phyloP scores from a whole-genome alignment of 1,139 yeast species.

The Suhomyces bribrorum region DNA sequence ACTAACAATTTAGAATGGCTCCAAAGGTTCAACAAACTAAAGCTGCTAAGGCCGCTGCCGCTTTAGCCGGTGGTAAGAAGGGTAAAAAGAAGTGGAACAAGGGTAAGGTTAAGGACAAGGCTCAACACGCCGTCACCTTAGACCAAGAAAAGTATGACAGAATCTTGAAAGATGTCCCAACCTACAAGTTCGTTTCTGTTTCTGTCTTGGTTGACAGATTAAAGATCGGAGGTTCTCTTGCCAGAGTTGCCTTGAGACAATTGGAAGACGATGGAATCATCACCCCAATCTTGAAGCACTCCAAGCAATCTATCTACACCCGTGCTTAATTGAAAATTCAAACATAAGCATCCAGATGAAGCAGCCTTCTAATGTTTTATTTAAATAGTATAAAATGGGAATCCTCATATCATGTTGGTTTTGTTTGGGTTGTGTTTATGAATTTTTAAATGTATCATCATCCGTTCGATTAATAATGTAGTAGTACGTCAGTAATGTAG shows the following conservation, averaged over 20 bases:
- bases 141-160: constrained; percentile 99
- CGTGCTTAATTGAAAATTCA: constrained; percentile 24
- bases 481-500: no score
- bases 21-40: constrained; percentile 99
- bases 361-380: constrained; percentile 11
- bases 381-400: constrained; percentile 11
- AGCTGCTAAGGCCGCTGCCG: constrained; percentile 99
- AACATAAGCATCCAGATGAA: constrained; percentile 6
- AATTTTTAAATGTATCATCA: constrained; percentile 10
- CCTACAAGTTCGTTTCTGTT: constrained; percentile 97
- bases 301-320: constrained; percentile 96
- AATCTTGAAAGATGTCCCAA: constrained; percentile 98
- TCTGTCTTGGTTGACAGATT: constrained; percentile 98
- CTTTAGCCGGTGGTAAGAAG: constrained; percentile 99
- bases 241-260: constrained; percentile 96
- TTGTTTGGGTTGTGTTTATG: constrained; percentile 9
- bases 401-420: constrained; percentile 8
- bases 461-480: constrained; percentile 1
- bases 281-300: constrained; percentile 92
- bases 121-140: constrained; percentile 95
- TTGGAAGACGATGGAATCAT: constrained; percentile 95
- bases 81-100: constrained; percentile 99
- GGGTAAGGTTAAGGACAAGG: constrained; percentile 99
- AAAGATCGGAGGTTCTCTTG: constrained; percentile 98
- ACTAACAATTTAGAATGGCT: constrained; percentile 75